A percentile compares a stretch with the other conserved stretches of the same genome.
Conservation (phyloP, 768 basidiomycete species). For the Rhodosporidiobolus odoratus region DNA sequence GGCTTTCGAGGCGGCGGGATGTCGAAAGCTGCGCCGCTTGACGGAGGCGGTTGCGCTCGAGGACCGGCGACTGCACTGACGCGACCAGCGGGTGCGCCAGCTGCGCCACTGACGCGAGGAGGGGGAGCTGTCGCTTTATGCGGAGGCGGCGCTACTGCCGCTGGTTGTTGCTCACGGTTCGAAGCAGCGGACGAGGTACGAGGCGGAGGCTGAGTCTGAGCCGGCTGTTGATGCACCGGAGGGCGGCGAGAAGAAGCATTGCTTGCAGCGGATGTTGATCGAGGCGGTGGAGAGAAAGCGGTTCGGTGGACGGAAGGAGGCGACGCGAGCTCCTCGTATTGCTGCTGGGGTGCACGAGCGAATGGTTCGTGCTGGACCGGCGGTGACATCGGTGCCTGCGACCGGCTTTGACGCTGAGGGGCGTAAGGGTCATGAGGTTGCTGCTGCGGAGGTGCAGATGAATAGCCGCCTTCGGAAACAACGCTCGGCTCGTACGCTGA, state of each 20-base stretch:
- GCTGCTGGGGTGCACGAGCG: background rate
- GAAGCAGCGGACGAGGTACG: background rate
- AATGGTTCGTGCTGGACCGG: background rate
- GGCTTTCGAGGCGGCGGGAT: constrained; percentile 19
- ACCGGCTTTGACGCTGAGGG: background rate
- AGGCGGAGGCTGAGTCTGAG: background rate
- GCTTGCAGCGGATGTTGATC: constrained; percentile 7
- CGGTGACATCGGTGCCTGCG: constrained; percentile 8
- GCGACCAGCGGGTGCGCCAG: background rate
- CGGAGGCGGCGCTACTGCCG: background rate
- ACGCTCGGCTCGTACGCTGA: too few relatives aligned
- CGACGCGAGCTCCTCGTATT: background rate
- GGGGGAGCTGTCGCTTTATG: background rate
- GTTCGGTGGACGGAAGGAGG: background rate
- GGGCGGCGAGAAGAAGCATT: background rate
- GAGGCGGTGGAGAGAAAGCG: constrained; percentile 23
- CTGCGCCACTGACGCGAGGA: background rate
- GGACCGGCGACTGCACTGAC: background rate
- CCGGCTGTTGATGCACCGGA: background rate
- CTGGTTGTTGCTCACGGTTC: background rate
- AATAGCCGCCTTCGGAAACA: background rate
- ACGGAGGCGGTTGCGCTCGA: background rate
- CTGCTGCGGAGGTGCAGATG: background rate
- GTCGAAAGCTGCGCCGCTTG: constrained; percentile 19
- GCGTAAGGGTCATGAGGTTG: background rate